Conservation (phyloP, 495 filamentous ascomycete genomes). For the Penicillium argentinense region DNA sequence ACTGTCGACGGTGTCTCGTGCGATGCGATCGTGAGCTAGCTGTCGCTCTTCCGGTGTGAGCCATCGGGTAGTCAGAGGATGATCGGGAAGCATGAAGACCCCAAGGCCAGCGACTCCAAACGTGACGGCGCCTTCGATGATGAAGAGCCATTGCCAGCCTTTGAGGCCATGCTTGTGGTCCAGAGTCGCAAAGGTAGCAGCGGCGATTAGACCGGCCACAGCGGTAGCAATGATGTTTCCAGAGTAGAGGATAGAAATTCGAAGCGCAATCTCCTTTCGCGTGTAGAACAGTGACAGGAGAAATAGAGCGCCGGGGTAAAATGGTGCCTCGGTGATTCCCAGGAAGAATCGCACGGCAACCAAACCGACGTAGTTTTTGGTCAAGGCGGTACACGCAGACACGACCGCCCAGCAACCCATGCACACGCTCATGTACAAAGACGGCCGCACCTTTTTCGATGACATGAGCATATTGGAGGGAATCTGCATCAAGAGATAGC, state of each 20-base stretch:
- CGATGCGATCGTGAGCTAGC: conserved; percentile 1
- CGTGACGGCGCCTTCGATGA: neutral
- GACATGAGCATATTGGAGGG: conserved; percentile 58
- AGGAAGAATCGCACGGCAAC: conserved; percentile 34
- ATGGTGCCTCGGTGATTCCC: conserved; percentile 48
- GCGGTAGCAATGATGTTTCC: conserved; percentile 40
- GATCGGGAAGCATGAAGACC: neutral
- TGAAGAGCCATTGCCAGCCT: conserved; percentile 17
- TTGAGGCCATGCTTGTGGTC: conserved; percentile 8
- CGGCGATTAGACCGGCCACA: conserved; percentile 47
- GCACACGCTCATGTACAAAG: conserved; percentile 26
- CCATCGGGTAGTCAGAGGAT: neutral
- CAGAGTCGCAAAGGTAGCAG: conserved; percentile 9
- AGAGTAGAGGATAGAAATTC: conserved; percentile 42
- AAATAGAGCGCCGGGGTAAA: conserved; percentile 42
- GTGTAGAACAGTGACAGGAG: conserved; percentile 44
- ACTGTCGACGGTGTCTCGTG: neutral
- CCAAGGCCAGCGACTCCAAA: neutral
- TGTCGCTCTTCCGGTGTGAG: neutral
- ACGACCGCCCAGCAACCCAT: conserved; percentile 47
- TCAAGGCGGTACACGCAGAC: conserved; percentile 39
- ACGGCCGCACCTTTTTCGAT: conserved; percentile 14
- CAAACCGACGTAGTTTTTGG: conserved; percentile 36
- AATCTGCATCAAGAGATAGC: conserved; percentile 53
- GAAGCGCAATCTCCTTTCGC: conserved; percentile 40